Evolutionary conservation across 768 basidiomycete genomes (phyloP).

Genomic region (Hygrophorus russula): DNA sequence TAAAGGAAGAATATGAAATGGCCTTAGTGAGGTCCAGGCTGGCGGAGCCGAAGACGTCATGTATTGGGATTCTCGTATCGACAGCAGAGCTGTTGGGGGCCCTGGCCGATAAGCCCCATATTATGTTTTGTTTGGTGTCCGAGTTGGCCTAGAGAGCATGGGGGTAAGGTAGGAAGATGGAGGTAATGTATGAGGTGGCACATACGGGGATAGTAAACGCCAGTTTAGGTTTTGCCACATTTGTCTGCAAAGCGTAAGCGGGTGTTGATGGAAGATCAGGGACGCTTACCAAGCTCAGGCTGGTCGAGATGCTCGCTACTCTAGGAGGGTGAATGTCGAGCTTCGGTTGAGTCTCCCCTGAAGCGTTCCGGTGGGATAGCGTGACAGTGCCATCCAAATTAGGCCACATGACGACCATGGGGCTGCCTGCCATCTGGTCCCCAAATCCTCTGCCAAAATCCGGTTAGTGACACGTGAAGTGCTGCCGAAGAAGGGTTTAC

Average conservation of each 20-base stretch:
- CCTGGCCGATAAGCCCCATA: constrained; percentile 46
- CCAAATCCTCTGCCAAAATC: constrained; percentile 43
- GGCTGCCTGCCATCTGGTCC: constrained; percentile 35
- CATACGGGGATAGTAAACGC: constrained; percentile 43
- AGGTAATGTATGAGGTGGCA: constrained; percentile 3
- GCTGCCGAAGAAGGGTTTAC: constrained; percentile 19
- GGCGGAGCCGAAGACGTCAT: constrained; percentile 30
- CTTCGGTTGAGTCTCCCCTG: constrained; percentile 42
- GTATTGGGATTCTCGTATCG: constrained; percentile 35
- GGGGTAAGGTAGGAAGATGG: background rate
- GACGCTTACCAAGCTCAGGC: constrained; percentile 26
- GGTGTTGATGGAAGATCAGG: background rate
- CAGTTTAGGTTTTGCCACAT: constrained; percentile 31
- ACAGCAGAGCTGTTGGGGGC: constrained; percentile 33
- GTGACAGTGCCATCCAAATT: constrained; percentile 51
- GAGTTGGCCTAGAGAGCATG: constrained; percentile 25
- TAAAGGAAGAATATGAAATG: constrained; percentile 13
- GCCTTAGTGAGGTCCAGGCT: constrained; percentile 38
- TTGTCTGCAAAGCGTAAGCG: constrained; percentile 17
- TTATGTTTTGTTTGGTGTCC: constrained; percentile 31
- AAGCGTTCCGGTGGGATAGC: constrained; percentile 52
- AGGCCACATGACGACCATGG: constrained; percentile 71
- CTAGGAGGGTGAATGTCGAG: constrained; percentile 43
- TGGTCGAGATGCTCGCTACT: constrained; percentile 27
- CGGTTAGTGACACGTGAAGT: background rate